Base-by-base conservation (phyloP, 495 filamentous ascomycete species). In the Amphirosellinia nigrospora region DNA sequence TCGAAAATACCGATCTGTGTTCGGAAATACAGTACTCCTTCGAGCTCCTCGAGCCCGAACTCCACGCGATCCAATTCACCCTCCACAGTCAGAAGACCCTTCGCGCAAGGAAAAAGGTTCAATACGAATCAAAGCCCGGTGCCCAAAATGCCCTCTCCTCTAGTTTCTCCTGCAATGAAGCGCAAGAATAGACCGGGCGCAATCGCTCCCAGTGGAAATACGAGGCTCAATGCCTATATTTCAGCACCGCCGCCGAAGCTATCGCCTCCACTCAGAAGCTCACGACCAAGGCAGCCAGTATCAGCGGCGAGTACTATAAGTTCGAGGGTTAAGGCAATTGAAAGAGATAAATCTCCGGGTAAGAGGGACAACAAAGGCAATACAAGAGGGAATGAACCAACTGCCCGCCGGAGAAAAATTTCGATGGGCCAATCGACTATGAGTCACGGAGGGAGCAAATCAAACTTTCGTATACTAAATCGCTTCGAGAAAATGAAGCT, bases 231-330 rank as follows among this genome's bases (percentile, higher is more conserved):
- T 71, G 85, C 85, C 23, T 87, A 86, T 66, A 86, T 88, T 39
- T 78, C 84, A 56, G 74, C 80, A 6, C 81, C 86, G 28, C 72
- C 78, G 10, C 81, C 85, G 3, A 88, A 87, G 69, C 72, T 82
- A 32, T 88, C 86, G 5, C 94, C 94, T 0, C 90, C 89, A 15
- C 82, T 97, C 26, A 88, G 94, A 68, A 94, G 93, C 71, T 97
- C 94, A 11, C 85, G 92, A 48, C 92, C 93, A 23, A 85, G 94
- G 36, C 90, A 92, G 77, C 91, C 92, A 11, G 90, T 97, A 38
- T 93, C 93, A 38, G 84, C 87, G 50, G 91, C 91, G n/a, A 83
- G 86, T 11, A 89, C 90, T 1, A 82, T 87, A 55, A 87, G 88
- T 28, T 90, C 91, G 10, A 89, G 90, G 70, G 87, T 89, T 67